Evolutionary conservation across 768 basidiomycete genomes (phyloP).

Genomic region (Lanmaoa rubissima): DNA sequence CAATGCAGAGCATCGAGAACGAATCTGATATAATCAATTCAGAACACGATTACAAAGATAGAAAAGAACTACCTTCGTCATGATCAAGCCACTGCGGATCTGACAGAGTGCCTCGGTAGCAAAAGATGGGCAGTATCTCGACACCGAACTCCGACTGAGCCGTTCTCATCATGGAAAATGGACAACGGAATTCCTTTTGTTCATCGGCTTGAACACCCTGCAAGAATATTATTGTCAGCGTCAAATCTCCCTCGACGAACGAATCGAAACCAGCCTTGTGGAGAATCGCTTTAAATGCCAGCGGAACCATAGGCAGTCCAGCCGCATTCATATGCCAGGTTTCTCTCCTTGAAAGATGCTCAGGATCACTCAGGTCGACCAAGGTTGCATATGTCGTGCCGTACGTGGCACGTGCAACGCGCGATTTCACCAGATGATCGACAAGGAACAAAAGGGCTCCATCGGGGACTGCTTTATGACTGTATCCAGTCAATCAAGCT

Average conservation of each 20-base stretch:
- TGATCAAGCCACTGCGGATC: slow-evolving; percentile 14
- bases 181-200: slow-evolving; percentile 14
- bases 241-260: background rate
- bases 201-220: slow-evolving; percentile 13
- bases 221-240: background rate
- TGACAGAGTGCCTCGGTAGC: slow-evolving; percentile 12
- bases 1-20: slow-evolving; percentile 12
- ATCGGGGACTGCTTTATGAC: slow-evolving; percentile 48
- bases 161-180: background rate
- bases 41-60: background rate
- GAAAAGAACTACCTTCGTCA: background rate
- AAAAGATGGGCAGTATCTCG: background rate
- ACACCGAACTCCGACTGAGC: slow-evolving; percentile 2
- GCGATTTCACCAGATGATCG: slow-evolving; percentile 44
- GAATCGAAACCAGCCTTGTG: slow-evolving; percentile 1
- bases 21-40: background rate
- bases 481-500: background rate
- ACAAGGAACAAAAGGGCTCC: slow-evolving; percentile 41
- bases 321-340: slow-evolving; percentile 1
- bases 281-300: slow-evolving; percentile 5
- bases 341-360: slow-evolving; percentile 9
- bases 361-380: background rate
- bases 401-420: slow-evolving; percentile 45
- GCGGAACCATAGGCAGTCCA: slow-evolving; percentile 4
- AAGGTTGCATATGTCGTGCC: slow-evolving; percentile 47